Evolutionary conservation across 2,329 filamentous ascomycete genomes (phyloP).

Genomic region (Pseudopithomyces chartarum): DNA sequence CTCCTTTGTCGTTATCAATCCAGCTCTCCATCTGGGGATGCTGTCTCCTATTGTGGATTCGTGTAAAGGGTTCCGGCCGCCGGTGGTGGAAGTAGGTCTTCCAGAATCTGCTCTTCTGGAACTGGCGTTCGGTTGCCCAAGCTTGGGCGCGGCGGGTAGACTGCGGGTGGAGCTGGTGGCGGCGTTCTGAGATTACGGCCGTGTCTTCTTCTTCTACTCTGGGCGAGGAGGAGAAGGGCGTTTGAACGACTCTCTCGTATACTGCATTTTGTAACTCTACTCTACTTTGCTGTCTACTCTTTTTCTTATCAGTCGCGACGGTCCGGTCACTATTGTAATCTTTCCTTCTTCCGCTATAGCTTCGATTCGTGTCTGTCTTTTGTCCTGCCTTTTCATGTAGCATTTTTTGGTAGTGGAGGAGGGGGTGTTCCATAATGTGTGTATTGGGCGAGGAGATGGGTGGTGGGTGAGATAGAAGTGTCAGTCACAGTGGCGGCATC

Average conservation of each 20-base stretch:
- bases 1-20: constrained; percentile 41
- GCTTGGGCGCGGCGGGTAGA: constrained; percentile 27
- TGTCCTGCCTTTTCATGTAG: too few species aligned
- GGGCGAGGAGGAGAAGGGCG: too few species aligned
- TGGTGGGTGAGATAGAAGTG: constrained; percentile 4
- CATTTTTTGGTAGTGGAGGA: not conserved
- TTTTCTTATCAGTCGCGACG: too few species aligned
- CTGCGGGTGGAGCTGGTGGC: constrained; percentile 35
- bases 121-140: constrained; percentile 31
- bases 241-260: not conserved
- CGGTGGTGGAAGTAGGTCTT: constrained; percentile 12
- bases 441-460: not conserved
- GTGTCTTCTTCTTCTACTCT: not conserved
- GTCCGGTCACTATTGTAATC: too few species aligned
- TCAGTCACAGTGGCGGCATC: constrained; percentile 25
- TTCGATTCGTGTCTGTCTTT: too few species aligned
- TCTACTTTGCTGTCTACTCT: too few species aligned
- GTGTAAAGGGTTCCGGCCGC: constrained; percentile 18
- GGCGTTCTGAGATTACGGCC: constrained; percentile 20
- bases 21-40: constrained; percentile 31
- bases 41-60: constrained; percentile 33
- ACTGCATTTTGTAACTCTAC: not conserved
- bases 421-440: not conserved
- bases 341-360: too few species aligned
- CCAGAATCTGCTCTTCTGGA: constrained; percentile 18